Evolutionary conservation across 208 protist species (phyloP).

Genomic region (Trypanosoma avium): DNA sequence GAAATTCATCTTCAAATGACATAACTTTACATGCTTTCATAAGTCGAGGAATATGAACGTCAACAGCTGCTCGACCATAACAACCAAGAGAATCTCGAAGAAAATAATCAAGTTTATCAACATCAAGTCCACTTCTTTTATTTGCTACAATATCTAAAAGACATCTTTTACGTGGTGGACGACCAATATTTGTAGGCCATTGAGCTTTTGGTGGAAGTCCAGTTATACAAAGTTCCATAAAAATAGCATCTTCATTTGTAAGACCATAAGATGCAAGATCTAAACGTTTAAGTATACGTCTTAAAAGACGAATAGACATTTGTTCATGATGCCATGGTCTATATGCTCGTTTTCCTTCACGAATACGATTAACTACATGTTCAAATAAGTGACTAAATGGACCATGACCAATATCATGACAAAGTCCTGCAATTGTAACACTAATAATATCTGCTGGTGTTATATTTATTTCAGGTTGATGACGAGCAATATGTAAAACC

Average conservation of each 20-base stretch:
- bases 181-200: slow-evolving; percentile 38
- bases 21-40: slow-evolving; percentile 47
- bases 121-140: slow-evolving; percentile 83
- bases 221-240: slow-evolving; percentile 34
- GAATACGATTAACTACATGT: slow-evolving; percentile 29
- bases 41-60: slow-evolving; percentile 47
- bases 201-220: slow-evolving; percentile 17
- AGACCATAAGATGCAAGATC: slow-evolving; percentile 25
- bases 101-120: slow-evolving; percentile 94
- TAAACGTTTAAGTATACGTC: slow-evolving; percentile 26
- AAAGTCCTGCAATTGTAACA: slow-evolving; percentile 86
- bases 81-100: slow-evolving; percentile 57
- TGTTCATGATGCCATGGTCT: slow-evolving; percentile 33
- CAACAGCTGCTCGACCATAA: slow-evolving; percentile 35
- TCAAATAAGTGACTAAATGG: slow-evolving; percentile 93
- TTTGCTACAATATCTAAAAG: slow-evolving; percentile 52
- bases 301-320: slow-evolving; percentile 36
- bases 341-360: background rate
- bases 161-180: slow-evolving; percentile 39
- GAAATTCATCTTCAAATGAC: slow-evolving; percentile 35
- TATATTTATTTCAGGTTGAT: slow-evolving; percentile 75
- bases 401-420: slow-evolving; percentile 91
- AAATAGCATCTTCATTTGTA: slow-evolving; percentile 26
- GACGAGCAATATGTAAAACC: slow-evolving; percentile 30
- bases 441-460: slow-evolving; percentile 42